These are phyloP conservation scores for Teunomyces lycoperdinae DNA, from an alignment of 805 yeast genomes.

Conservation along the genomic window DNA sequence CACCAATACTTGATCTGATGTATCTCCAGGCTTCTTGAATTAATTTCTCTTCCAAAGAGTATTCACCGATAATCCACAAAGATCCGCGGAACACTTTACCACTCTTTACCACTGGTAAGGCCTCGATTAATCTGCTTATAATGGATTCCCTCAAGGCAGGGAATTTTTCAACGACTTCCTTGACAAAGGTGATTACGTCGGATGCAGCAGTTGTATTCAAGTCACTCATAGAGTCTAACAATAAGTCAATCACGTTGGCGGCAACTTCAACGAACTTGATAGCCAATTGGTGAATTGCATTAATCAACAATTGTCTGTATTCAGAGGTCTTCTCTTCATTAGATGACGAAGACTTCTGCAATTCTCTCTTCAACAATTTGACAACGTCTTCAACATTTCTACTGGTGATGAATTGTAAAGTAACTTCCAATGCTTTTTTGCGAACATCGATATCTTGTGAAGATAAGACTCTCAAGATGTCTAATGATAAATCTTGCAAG, in stretches of 20 bases:
- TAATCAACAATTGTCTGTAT: constrained; percentile 84
- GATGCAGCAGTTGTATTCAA: constrained; percentile 81
- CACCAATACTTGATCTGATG: constrained; percentile 80
- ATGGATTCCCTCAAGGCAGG: constrained; percentile 72
- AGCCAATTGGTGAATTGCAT: constrained; percentile 87
- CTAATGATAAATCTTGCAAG: constrained; percentile 79
- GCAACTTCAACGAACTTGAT: constrained; percentile 88
- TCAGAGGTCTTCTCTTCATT: constrained; percentile 80
- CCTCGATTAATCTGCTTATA: constrained; percentile 55
- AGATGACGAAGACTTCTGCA: constrained; percentile 65
- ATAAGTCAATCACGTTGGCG: constrained; percentile 80
- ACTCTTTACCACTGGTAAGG: constrained; percentile 68
- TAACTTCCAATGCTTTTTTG: constrained; percentile 77
- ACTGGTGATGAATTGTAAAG: constrained; percentile 75
- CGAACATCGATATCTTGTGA: constrained; percentile 91
- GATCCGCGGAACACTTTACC: constrained; percentile 93
- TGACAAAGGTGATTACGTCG: constrained; percentile 87
- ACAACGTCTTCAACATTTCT: constrained; percentile 94
- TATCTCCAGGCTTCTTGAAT: constrained; percentile 85
- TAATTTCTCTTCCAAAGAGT: constrained; percentile 64
- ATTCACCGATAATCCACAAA: constrained; percentile 95
- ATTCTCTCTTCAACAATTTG: constrained; percentile 86
- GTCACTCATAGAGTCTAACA: constrained; percentile 83
- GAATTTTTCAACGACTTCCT: constrained; percentile 90
- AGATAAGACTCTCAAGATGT: constrained; percentile 79